These are phyloP conservation scores for Boletus holoroseus DNA, from an alignment of 1,284 basidiomycete species.

Conservation along the genomic window DNA sequence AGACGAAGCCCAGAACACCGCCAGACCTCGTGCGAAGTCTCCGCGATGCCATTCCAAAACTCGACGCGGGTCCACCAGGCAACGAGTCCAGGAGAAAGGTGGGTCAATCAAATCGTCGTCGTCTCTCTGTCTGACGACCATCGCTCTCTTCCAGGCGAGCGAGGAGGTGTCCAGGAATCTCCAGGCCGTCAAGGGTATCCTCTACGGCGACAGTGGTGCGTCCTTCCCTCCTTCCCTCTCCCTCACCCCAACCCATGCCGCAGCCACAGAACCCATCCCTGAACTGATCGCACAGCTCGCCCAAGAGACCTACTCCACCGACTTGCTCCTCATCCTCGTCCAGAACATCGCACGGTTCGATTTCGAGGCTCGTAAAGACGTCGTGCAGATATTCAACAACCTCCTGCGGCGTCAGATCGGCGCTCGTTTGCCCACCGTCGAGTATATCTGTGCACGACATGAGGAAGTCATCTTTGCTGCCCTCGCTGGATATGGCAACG, in stretches of 20 bases:
- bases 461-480: conserved; percentile 83
- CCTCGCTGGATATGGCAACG: conserved; percentile 87
- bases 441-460: conserved; percentile 81
- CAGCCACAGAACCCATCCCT: conserved; percentile 63
- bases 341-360: conserved; percentile 83
- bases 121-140: conserved; percentile 1
- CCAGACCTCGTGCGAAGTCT: conserved; percentile 78
- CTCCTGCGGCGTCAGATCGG: conserved; percentile 95
- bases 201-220: conserved; percentile 83
- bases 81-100: conserved; percentile 78
- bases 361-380: conserved; percentile 96
- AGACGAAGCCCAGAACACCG: conserved; percentile 80
- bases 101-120: conserved; percentile 23
- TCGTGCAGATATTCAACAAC: conserved; percentile 94
- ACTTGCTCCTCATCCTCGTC: conserved; percentile 81
- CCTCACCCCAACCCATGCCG: conserved; percentile 7
- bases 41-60: conserved; percentile 70
- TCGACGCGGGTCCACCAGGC: conserved; percentile 70
- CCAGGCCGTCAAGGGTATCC: conserved; percentile 81
- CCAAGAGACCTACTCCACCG: conserved; percentile 91
- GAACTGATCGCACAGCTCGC: conserved; percentile 89
- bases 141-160: conserved; percentile 52
- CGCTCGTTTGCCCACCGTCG: conserved; percentile 88
- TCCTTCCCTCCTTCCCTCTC: conserved; percentile 8
- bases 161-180: conserved; percentile 89